Evolutionary conservation across 208 protist species (phyloP).

Genomic region (Herpetomonas samuelpessoai): DNA sequence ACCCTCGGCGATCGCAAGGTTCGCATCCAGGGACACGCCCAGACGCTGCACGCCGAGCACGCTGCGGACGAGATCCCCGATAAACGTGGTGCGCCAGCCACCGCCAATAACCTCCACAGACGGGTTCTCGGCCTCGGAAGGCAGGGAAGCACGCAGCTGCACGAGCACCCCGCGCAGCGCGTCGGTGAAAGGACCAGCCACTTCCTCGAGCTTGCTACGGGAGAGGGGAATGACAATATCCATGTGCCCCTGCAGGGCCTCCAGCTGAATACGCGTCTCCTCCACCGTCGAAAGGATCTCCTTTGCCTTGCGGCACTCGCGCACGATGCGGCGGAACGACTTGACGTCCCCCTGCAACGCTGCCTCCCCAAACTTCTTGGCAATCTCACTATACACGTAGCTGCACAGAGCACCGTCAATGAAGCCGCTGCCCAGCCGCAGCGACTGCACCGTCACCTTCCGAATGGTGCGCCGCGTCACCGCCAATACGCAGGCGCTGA

Average conservation of each 20-base stretch:
- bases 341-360: slow-evolving; percentile 46
- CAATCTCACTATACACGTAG: slow-evolving; percentile 53
- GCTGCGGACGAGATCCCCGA: slow-evolving; percentile 41
- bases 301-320: slow-evolving; percentile 68
- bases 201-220: slow-evolving; percentile 27
- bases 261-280: slow-evolving; percentile 43
- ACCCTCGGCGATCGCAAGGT: slow-evolving; percentile 63
- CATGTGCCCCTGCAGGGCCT: slow-evolving; percentile 44
- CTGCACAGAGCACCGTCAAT: slow-evolving; percentile 51
- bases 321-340: slow-evolving; percentile 45
- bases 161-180: slow-evolving; percentile 36
- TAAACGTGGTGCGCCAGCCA: slow-evolving; percentile 62
- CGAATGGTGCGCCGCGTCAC: slow-evolving; percentile 27
- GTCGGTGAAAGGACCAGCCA: slow-evolving; percentile 22
- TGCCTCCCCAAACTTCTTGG: slow-evolving; percentile 20
- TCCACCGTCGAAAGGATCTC: slow-evolving; percentile 69
- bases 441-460: slow-evolving; percentile 31
- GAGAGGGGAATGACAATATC: slow-evolving; percentile 44
- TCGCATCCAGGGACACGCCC: slow-evolving; percentile 58
- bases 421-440: slow-evolving; percentile 44
- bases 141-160: background rate
- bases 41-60: slow-evolving; percentile 35
- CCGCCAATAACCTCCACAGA: slow-evolving; percentile 74
- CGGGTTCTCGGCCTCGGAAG: slow-evolving; percentile 9
- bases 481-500: slow-evolving; percentile 26